These are phyloP conservation scores for Escovopsis sp. DNA, from an alignment of 2,329 filamentous ascomycete species.

Conservation along the genomic window DNA sequence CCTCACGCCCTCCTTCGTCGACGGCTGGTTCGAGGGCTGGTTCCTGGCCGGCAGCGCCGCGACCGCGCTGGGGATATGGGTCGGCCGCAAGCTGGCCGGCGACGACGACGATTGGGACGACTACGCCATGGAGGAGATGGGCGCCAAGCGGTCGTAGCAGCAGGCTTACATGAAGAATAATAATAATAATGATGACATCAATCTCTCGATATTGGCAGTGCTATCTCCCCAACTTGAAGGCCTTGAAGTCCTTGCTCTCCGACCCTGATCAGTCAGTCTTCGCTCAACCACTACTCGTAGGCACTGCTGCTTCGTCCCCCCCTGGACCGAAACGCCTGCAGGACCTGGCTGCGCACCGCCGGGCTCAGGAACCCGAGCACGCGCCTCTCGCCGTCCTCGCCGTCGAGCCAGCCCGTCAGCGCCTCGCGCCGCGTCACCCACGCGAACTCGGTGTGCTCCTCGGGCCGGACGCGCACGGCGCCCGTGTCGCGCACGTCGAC, in stretches of 20 bases:
- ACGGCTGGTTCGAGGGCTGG: slow-evolving; percentile 81
- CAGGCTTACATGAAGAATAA: too few species aligned
- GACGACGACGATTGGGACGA: slow-evolving; percentile 47
- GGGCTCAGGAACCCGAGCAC: slow-evolving; percentile 19
- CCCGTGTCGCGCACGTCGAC: slow-evolving; percentile 14
- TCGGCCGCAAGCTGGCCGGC: slow-evolving; percentile 45
- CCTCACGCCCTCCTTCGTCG: slow-evolving; percentile 49
- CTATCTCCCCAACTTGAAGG: not conserved
- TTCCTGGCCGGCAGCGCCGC: slow-evolving; percentile 54
- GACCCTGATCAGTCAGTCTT: not conserved
- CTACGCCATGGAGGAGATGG: slow-evolving; percentile 53
- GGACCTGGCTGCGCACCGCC: slow-evolving; percentile 15
- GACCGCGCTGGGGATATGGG: slow-evolving; percentile 58
- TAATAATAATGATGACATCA: too few species aligned
- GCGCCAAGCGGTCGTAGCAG: slow-evolving; percentile 45
- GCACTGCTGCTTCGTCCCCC: not conserved
- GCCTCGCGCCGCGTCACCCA: slow-evolving; percentile 26
- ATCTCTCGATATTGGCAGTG: not conserved
- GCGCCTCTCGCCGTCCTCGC: slow-evolving; percentile 2
- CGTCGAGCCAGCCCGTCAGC: slow-evolving; percentile 10
- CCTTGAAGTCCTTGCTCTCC: not conserved
- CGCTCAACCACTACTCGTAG: too few species aligned
- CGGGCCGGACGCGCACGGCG: slow-evolving; percentile 14
- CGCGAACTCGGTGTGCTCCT: slow-evolving; percentile 24
- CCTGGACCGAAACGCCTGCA: slow-evolving; percentile 19